Evolutionary conservation across 768 basidiomycete species (phyloP).

Genomic region (Nidula microcarpa): DNA sequence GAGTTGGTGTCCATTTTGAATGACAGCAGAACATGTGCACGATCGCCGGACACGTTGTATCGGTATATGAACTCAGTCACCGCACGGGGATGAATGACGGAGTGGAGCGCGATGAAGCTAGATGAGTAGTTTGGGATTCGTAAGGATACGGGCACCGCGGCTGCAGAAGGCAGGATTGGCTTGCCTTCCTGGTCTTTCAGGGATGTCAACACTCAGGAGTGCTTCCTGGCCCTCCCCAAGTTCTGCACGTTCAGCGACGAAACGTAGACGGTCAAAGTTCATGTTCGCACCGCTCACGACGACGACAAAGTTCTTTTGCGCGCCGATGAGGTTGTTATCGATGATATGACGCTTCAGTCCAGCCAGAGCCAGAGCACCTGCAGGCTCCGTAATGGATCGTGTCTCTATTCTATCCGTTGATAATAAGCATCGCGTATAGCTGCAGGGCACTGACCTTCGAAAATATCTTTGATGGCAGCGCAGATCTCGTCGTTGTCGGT

Average conservation of each 20-base stretch:
- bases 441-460: constrained; percentile 76
- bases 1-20: constrained; percentile 73
- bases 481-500: constrained; percentile 96
- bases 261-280: constrained; percentile 96
- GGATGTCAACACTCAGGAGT: constrained; percentile 89
- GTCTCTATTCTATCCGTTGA: too few species aligned
- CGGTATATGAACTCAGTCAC: constrained; percentile 97
- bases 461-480: constrained; percentile 98
- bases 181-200: constrained; percentile 86
- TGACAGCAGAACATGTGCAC: constrained; percentile 87
- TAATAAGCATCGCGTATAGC: too few species aligned
- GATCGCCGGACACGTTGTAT: constrained; percentile 62
- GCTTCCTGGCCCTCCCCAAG: constrained; percentile 95
- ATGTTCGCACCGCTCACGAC: constrained; percentile 97
- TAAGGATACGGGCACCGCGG: background rate
- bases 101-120: constrained; percentile 88
- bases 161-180: background rate
- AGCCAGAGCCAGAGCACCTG: constrained; percentile 90
- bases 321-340: constrained; percentile 76
- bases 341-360: constrained; percentile 87
- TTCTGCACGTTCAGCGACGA: constrained; percentile 98
- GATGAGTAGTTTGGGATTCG: constrained; percentile 1
- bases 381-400: constrained; percentile 93
- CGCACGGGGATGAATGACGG: constrained; percentile 83
- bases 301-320: constrained; percentile 85